phyloP scores from a whole-genome alignment of 495 filamentous ascomycete genomes.

The Aspergillus nanangensis region DNA sequence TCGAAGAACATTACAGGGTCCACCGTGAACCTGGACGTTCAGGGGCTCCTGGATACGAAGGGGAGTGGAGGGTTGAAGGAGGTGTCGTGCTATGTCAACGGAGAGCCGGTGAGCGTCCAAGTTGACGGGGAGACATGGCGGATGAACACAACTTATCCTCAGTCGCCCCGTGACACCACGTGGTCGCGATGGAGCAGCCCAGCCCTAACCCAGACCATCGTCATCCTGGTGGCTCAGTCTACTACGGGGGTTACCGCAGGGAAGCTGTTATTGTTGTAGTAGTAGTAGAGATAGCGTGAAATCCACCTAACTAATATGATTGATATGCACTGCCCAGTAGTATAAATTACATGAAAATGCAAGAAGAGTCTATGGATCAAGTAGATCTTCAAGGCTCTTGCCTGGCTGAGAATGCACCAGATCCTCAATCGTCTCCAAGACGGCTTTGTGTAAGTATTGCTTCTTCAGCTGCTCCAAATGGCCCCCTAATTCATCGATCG shows the following conservation, averaged over 20 bases:
- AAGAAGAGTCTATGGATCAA: too few species aligned
- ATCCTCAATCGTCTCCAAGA: conserved; percentile 31
- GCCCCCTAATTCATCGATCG: conserved; percentile 14
- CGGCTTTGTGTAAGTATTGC: conserved; percentile 25
- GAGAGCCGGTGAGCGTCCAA: conserved; percentile 14
- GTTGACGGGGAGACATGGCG: conserved; percentile 15
- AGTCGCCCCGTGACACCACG: conserved; percentile 19
- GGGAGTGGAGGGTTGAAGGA: conserved; percentile 3
- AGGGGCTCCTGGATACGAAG: conserved; percentile 9
- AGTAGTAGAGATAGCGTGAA: background rate
- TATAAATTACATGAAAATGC: too few species aligned
- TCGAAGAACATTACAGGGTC: conserved; percentile 16
- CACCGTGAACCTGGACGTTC: conserved; percentile 13
- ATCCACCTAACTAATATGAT: too few species aligned
- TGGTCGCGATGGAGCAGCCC: conserved; percentile 31
- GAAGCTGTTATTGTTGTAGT: conserved; percentile 21
- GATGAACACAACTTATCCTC: conserved; percentile 16
- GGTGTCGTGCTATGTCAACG: conserved; percentile 24
- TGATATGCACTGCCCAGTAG: too few species aligned
- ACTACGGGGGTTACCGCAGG: conserved; percentile 15
- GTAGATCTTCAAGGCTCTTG: too few species aligned
- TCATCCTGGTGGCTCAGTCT: conserved; percentile 17
- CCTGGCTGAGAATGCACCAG: too few species aligned
- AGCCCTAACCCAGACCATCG: conserved; percentile 24
- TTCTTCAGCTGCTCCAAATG: conserved; percentile 21